Percentiles rank a stretch among this genome's conserved stretches.
Evolutionary conservation across 2,329 filamentous ascomycete genomes (phyloP).

Genomic region (Escovopsis sp.): DNA sequence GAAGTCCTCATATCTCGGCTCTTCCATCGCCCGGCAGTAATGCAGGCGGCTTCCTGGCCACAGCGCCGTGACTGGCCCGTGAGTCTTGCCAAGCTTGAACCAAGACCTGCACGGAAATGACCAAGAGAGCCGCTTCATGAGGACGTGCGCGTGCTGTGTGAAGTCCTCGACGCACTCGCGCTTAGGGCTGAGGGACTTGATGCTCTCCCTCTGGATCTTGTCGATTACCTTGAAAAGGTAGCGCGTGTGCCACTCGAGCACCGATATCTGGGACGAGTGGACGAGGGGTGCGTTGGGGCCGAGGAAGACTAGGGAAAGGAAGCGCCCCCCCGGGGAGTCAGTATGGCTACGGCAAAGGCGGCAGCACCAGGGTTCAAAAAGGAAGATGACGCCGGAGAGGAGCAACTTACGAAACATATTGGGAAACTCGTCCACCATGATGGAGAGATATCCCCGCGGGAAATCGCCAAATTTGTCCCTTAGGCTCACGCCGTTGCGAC

Average conservation of each 20-base stretch:
- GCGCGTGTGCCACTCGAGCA: constrained; percentile 17
- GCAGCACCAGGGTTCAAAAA: too few species aligned
- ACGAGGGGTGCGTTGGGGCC: constrained; percentile 13
- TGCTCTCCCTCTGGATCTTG: constrained; percentile 18
- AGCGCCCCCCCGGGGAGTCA: too few species aligned
- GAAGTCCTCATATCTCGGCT: constrained; percentile 1
- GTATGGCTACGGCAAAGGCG: too few species aligned
- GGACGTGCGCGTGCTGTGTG: neutral
- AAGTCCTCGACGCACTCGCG: neutral
- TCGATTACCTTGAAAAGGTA: constrained; percentile 16
- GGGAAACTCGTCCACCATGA: constrained; percentile 31
- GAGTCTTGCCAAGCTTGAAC: constrained; percentile 2
- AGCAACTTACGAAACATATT: constrained; percentile 28
- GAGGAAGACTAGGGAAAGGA: constrained; percentile 9
- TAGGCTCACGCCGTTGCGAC: constrained; percentile 28
- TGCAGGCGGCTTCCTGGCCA: constrained; percentile 1
- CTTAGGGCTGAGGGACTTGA: constrained; percentile 9
- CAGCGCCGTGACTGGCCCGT: constrained; percentile 1
- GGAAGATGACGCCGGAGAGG: too few species aligned
- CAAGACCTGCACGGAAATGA: constrained; percentile 1
- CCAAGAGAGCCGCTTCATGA: constrained; percentile 1
- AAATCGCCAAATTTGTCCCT: constrained; percentile 28
- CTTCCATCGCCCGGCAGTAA: constrained; percentile 1
- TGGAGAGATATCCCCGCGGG: constrained; percentile 35
- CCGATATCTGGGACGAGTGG: constrained; percentile 10